phyloP scores from a whole-genome alignment of 1,284 basidiomycete species.

The Heliocybe sulcata region DNA sequence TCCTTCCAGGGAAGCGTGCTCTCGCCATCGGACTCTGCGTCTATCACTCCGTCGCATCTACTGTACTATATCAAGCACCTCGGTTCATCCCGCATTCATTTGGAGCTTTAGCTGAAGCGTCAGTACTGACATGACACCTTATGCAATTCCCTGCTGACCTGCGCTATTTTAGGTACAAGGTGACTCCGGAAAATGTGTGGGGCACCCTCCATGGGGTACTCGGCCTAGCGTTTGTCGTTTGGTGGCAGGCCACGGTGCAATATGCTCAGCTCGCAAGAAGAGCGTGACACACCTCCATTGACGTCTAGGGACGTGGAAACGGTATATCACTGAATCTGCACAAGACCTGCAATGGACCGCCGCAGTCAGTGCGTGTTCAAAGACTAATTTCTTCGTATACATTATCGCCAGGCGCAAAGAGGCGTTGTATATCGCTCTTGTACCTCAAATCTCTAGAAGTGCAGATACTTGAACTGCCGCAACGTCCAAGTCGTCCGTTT shows the following conservation, averaged over 20 bases:
- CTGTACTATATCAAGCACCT: slow-evolving; percentile 67
- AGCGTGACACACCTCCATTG: neutral
- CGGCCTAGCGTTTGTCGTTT: slow-evolving; percentile 57
- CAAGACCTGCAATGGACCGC: no score
- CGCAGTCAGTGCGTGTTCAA: no score
- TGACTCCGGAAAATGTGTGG: slow-evolving; percentile 66
- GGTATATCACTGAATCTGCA: no score
- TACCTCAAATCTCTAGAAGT: no score
- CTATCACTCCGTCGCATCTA: slow-evolving; percentile 71
- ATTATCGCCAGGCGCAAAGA: no score
- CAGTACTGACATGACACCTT: slow-evolving; percentile 19
- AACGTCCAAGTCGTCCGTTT: no score
- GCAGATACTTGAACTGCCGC: no score
- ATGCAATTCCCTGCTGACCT: neutral
- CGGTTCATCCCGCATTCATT: slow-evolving; percentile 73
- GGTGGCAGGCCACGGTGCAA: slow-evolving; percentile 49
- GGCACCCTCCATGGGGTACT: slow-evolving; percentile 62
- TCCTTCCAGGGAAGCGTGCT: slow-evolving; percentile 78
- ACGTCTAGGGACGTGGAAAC: no score
- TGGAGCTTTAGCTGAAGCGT: slow-evolving; percentile 56
- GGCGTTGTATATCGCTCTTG: no score
- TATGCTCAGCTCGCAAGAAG: neutral
- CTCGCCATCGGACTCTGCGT: slow-evolving; percentile 68
- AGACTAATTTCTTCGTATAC: no score
- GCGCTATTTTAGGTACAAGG: slow-evolving; percentile 33